Percentiles rank a stretch among this genome's conserved stretches.
phyloP scores from a whole-genome alignment of 176 grass and related monocot species.

The Avena insularis region DNA sequence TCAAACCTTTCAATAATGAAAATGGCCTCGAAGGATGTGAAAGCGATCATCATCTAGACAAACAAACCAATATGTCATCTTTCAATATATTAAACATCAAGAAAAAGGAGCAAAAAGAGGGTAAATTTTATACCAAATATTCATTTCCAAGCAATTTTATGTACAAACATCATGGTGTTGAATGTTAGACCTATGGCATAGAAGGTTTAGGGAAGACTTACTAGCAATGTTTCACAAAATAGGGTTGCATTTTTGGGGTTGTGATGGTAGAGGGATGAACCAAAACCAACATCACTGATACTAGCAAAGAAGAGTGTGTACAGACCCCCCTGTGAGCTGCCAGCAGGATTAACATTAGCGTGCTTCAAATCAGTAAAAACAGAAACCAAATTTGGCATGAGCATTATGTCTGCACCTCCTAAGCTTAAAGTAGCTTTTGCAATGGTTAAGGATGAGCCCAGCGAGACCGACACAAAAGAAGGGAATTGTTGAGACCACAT shows the following conservation, averaged over 20 bases:
- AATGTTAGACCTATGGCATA: neutral
- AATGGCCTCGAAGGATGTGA: conserved; percentile 84
- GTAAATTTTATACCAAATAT: neutral
- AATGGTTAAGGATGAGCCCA: conserved; percentile 68
- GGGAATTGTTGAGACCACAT: conserved; percentile 89
- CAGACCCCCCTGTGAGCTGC: conserved; percentile 74
- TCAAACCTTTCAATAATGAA: conserved; percentile 92
- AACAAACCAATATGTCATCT: conserved; percentile 34
- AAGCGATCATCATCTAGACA: conserved; percentile 80
- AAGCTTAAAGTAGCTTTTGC: conserved; percentile 66
- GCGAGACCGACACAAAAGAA: conserved; percentile 76
- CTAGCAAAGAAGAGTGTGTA: conserved; percentile 70
- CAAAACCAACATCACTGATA: conserved; percentile 69
- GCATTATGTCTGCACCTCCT: conserved; percentile 42
- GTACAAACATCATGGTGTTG: neutral
- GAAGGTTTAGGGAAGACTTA: conserved; percentile 38
- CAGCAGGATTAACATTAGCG: conserved; percentile 27
- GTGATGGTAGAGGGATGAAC: conserved; percentile 90
- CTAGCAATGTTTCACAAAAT: conserved; percentile 82
- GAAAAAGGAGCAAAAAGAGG: neutral
- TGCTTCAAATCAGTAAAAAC: neutral
- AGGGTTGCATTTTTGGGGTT: conserved; percentile 73
- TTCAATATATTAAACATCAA: neutral
- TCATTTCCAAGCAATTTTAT: neutral
- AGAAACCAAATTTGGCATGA: neutral